Evolutionary conservation across 805 yeast species (phyloP), one percentile per base, ranked within the genome.

Genomic region (Yamadazyma endophytica): DNA sequence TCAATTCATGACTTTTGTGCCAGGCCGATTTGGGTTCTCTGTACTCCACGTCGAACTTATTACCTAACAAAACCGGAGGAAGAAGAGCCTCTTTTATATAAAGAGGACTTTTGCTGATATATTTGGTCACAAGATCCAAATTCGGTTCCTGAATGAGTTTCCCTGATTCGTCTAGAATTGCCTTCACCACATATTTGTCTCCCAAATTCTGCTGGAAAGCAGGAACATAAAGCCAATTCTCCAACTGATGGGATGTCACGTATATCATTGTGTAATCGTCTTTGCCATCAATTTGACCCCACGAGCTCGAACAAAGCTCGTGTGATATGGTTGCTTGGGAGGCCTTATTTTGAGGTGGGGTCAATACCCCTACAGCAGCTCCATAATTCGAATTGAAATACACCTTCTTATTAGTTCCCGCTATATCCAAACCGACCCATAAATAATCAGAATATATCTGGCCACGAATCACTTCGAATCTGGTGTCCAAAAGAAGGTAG

Each of bases 291-390:
- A 57, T 24, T 36, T 61, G 67, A 4, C 55, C 61, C 65, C 66
- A 60, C 9, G 65, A 58, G 11, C 62, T 40, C 9, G 65, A 58
- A 36, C 68, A 61, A 6, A 61, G 31, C 33, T 61, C 67, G 4
- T 43, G 38, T 4, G 66, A 45, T 12, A 37, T 24, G 1, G 54
- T 47, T 4, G 45, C 33, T 7, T 34, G 30, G 1, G 42, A 35
- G 4, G 56, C 50, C 8, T 43, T 31, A 23, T 55, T 59, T 17
- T 36, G 42, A 1, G 25, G 26, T 1, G 64, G 64, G 0, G 67
- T 59, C 13, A 51, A 35, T 2, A 57, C 39, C 1, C 68, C 67
- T 2, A 52, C 50, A 6, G 52, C 48, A 6, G 50, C 54, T 1
- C 57, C 64, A 33, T 33, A 47, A 19, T 40, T 33, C 3, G 14